These are phyloP conservation scores for Colletotrichum gigasporum DNA, from an alignment of 2,329 filamentous ascomycete species.

Conservation along the genomic window DNA sequence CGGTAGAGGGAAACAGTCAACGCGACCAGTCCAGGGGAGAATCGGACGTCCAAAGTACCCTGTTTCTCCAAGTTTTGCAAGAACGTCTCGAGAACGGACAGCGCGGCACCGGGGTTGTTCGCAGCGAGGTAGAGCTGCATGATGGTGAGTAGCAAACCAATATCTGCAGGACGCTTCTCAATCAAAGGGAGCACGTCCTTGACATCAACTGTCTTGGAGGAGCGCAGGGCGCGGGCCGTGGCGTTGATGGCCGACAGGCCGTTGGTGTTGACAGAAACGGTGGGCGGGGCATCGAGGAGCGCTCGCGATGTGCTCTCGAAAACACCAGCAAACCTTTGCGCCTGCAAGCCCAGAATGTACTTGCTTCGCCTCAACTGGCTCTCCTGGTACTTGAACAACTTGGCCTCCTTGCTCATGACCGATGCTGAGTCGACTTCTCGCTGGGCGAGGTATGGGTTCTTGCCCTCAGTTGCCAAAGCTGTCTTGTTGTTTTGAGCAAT, in stretches of 20 bases:
- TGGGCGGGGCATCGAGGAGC: slow-evolving; percentile 43
- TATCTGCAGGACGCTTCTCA: slow-evolving; percentile 78
- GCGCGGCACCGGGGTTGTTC: slow-evolving; percentile 77
- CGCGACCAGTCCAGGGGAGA: slow-evolving; percentile 85
- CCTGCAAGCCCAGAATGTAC: slow-evolving; percentile 71
- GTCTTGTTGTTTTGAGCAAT: slow-evolving; percentile 73
- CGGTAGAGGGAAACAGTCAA: slow-evolving; percentile 83
- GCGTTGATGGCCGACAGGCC: slow-evolving; percentile 67
- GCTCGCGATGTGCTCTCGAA: slow-evolving; percentile 55
- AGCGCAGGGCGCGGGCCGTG: slow-evolving; percentile 62
- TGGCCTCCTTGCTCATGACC: slow-evolving; percentile 64
- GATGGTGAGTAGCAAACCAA: slow-evolving; percentile 82
- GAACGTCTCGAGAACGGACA: slow-evolving; percentile 79
- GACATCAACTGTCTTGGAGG: slow-evolving; percentile 71
- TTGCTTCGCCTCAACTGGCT: slow-evolving; percentile 65
- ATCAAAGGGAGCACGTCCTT: slow-evolving; percentile 75
- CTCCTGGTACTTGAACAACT: slow-evolving; percentile 77
- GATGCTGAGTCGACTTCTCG: slow-evolving; percentile 66
- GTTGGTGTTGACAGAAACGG: slow-evolving; percentile 44
- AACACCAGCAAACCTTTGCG: slow-evolving; percentile 74
- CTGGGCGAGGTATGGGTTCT: slow-evolving; percentile 76
- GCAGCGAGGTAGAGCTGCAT: slow-evolving; percentile 82
- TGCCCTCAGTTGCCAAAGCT: slow-evolving; percentile 48
- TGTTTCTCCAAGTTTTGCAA: slow-evolving; percentile 74
- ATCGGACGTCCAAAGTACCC: slow-evolving; percentile 75